phyloP scores from a whole-genome alignment of 306 rosid genomes.

The Carpinus viminea region DNA sequence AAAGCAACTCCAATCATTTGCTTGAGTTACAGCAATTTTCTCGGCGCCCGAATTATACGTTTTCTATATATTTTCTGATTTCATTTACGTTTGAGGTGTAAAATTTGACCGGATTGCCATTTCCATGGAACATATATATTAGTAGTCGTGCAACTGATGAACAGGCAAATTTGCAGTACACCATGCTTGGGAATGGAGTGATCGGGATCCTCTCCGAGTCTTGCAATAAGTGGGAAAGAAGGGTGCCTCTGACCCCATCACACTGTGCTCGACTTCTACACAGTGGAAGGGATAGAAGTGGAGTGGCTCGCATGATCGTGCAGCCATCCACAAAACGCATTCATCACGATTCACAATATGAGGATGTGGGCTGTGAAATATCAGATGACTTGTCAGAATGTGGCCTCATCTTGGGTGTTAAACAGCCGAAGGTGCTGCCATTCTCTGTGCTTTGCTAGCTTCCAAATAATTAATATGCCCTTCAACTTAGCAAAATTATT shows the following conservation, averaged over 20 bases:
- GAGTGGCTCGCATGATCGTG: constrained; percentile 68
- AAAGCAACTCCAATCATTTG: no score
- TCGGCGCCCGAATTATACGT: no score
- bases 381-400: constrained; percentile 84
- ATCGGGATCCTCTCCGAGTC: constrained; percentile 86
- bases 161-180: neutral
- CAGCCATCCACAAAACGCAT: constrained; percentile 89
- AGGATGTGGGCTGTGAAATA: constrained; percentile 88
- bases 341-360: constrained; percentile 69
- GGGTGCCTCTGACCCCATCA: constrained; percentile 81
- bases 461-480: neutral
- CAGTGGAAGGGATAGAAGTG: constrained; percentile 46
- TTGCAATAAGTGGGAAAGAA: constrained; percentile 90
- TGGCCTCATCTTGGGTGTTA: constrained; percentile 82
- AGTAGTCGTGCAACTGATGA: neutral
- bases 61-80: no score
- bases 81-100: no score
- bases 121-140: no score
- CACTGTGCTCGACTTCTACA: constrained; percentile 87
- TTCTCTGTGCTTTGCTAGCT: neutral
- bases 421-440: constrained; percentile 71
- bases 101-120: no score
- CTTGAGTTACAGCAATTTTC: no score
- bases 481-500: constrained; percentile 2
- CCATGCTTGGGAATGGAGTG: constrained; percentile 88